Evolutionary conservation across 2,329 filamentous ascomycete genomes (phyloP).

Genomic region (Fusarium odoratissimum): DNA sequence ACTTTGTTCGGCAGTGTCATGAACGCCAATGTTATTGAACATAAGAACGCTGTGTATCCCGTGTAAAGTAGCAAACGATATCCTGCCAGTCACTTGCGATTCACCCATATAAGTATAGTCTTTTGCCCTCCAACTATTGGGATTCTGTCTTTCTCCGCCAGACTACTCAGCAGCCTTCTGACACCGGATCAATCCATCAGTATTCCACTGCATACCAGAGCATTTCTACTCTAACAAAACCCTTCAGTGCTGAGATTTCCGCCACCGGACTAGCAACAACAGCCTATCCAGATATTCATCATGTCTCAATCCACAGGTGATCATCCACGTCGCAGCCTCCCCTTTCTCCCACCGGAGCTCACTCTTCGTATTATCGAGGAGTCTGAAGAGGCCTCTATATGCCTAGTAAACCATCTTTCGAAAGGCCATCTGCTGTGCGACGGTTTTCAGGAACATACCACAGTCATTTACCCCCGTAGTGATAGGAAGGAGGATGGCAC

Average conservation of each 20-base stretch:
- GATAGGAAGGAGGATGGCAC: neutral
- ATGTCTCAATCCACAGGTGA: neutral
- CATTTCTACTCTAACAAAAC: neutral
- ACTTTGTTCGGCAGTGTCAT: neutral
- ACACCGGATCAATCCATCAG: neutral
- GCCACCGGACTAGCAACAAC: no score
- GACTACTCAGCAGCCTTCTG: neutral
- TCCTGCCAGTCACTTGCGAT: accelerated
- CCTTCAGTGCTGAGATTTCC: neutral
- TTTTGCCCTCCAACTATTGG: neutral
- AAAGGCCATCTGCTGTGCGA: neutral
- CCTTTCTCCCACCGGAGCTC: neutral
- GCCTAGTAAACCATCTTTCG: neutral
- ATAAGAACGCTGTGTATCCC: neutral
- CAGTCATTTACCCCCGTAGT: neutral
- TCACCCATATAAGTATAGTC: neutral
- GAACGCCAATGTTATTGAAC: neutral
- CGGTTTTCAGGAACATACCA: neutral
- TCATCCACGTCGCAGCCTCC: accelerated
- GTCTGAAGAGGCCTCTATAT: neutral
- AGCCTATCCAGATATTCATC: neutral
- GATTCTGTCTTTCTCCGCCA: neutral
- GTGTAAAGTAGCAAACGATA: accelerated
- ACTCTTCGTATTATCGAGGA: neutral
- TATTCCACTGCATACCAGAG: neutral